phyloP scores from a whole-genome alignment of 176 grass and related monocot species.

The Microstegium vimineum region DNA sequence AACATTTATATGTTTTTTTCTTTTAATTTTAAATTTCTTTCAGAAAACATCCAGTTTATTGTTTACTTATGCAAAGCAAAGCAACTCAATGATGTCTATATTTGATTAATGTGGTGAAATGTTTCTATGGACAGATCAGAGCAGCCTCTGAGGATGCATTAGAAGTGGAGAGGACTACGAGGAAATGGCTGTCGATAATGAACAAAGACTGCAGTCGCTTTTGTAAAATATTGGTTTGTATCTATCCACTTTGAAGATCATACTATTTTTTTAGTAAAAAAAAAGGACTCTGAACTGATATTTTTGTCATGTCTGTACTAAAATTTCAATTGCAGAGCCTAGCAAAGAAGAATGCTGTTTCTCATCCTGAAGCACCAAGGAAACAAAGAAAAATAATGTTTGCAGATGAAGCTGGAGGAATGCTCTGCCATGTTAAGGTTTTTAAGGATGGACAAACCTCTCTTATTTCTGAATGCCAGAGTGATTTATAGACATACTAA shows the following conservation, averaged over 20 bases:
- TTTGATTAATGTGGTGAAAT: conserved; percentile 24
- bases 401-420: conserved; percentile 86
- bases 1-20: background rate
- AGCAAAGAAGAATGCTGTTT: conserved; percentile 36
- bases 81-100: background rate
- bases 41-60: background rate
- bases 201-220: conserved; percentile 96
- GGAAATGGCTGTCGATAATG: conserved; percentile 76
- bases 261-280: background rate
- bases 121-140: conserved; percentile 50
- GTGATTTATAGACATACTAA: conserved; percentile 24
- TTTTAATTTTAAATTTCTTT: background rate
- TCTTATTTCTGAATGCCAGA: conserved; percentile 30
- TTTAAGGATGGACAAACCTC: conserved; percentile 43
- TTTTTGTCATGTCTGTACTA: conserved; percentile 10
- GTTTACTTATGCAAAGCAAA: conserved; percentile 10
- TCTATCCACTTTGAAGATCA: conserved; percentile 11
- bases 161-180: conserved; percentile 75
- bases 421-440: conserved; percentile 72
- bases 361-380: conserved; percentile 31
- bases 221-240: conserved; percentile 93
- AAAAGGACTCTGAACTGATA: background rate
- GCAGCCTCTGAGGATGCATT: conserved; percentile 64
- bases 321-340: conserved; percentile 50
- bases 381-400: conserved; percentile 74